A percentile compares a stretch with the other conserved stretches of the same genome.
Evolutionary conservation across 306 rosid species (phyloP).

Genomic region (Potentilla sterilis): DNA sequence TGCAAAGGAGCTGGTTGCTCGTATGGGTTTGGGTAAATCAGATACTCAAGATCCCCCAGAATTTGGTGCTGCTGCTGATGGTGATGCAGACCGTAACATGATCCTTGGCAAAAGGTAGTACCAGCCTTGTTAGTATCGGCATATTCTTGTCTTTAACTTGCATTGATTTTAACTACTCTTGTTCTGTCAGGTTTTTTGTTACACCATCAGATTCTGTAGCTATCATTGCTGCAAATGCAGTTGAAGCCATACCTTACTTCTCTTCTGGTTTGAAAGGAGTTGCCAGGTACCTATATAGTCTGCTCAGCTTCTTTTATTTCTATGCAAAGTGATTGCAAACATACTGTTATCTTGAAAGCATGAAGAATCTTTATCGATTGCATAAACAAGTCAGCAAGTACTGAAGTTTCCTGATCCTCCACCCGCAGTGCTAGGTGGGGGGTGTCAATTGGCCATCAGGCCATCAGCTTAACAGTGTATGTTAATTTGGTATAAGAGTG

Average conservation of each 20-base stretch:
- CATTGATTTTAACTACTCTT: conserved; percentile 19
- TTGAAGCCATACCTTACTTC: conserved; percentile 93
- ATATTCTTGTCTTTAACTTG: conserved; percentile 8
- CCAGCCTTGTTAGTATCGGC: conserved; percentile 6
- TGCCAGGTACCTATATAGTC: conserved; percentile 65
- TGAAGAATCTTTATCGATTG: background rate
- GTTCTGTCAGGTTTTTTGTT: conserved; percentile 73
- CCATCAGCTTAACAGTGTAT: background rate
- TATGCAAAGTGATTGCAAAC: background rate
- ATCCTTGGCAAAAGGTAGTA: conserved; percentile 92
- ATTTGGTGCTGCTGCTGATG: conserved; percentile 99
- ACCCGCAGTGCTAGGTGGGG: background rate
- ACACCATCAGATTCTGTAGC: conserved; percentile 99
- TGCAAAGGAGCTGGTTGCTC: conserved; percentile 93
- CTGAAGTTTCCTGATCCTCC: background rate
- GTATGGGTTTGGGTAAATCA: conserved; percentile 89
- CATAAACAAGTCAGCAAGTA: background rate
- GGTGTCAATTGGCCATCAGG: conserved; percentile 1
- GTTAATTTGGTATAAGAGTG: background rate
- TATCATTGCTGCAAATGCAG: conserved; percentile 98
- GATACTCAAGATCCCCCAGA: conserved; percentile 73
- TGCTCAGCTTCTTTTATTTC: background rate
- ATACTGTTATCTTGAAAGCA: background rate
- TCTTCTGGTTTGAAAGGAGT: conserved; percentile 93
- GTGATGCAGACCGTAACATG: conserved; percentile 99